Base-by-base conservation (phyloP, 352 stramenopile genomes). In the Phytophthora aleatoria region DNA sequence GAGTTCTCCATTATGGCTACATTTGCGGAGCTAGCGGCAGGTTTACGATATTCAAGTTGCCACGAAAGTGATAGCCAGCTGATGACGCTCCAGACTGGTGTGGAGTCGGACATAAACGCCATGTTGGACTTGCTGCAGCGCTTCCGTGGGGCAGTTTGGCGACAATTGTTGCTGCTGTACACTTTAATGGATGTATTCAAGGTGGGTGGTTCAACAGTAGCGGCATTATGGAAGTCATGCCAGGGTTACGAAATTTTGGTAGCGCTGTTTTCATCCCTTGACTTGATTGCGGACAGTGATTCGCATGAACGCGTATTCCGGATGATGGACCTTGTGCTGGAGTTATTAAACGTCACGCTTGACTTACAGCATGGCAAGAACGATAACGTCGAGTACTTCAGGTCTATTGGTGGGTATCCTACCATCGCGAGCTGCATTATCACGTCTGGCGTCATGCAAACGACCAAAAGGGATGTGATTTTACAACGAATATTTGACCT, bases 191-290 rank as follows among this genome's bases (percentile, higher is more conserved):
- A 78, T 11, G 80, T 89, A 67, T 54, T 91, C 0, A 64, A 66
- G 49, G 56, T 44, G 26, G 80, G 78, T 16, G 64, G 65, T 3
- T 39, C 45, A 10, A 69, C 79, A 33, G 66, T 85, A 45, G 83
- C 72, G 59, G 36, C 59, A 11, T 63, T 79, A 6, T 91, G 81
- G 81, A 73, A 64, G 35, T 67, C 38, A 0, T 89, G 78, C 9
- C 81, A 90, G 50, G 85, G 80, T 7, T 73, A 87, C 35, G 81
- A 89, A 55, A 85, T 81, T 3, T 43, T 93, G 9, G 56, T 90
- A 27, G 74, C 85, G 10, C 39, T 90, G 7, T 33, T 93, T 16
- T 91, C 82, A 4, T 86, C 85, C 2, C 52, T 91, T 27, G 67
- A 83, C 10, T 35, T 75, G 12, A 20, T 70, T 39, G 52, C 27